These are phyloP conservation scores for Priceomyces medius DNA, from an alignment of 805 yeast genomes.

Conservation along the genomic window DNA sequence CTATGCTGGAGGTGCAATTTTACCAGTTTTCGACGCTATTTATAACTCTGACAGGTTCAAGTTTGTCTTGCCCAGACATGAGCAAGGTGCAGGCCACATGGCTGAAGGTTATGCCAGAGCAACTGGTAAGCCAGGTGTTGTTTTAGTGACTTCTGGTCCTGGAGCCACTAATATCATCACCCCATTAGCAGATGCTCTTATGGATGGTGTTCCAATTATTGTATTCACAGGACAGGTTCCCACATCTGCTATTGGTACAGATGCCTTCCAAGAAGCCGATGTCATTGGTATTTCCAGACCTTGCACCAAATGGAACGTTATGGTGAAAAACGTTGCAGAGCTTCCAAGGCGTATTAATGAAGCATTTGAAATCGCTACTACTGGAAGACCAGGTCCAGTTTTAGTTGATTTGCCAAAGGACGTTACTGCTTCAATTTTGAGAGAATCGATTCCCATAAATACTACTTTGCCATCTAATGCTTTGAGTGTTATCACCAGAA, in stretches of 20 bases:
- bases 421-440: conserved; percentile 88
- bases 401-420: conserved; percentile 97
- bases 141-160: conserved; percentile 97
- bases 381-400: conserved; percentile 98
- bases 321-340: conserved; percentile 94
- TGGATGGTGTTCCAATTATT: conserved; percentile 96
- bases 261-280: conserved; percentile 99
- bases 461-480: conserved; percentile 76
- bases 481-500: conserved; percentile 64
- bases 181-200: conserved; percentile 97
- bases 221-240: conserved; percentile 98
- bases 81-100: conserved; percentile 99
- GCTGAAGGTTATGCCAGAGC: conserved; percentile 99
- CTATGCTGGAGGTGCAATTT: conserved; percentile 98
- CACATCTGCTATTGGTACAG: conserved; percentile 94
- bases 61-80: conserved; percentile 93
- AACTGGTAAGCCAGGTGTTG: conserved; percentile 95
- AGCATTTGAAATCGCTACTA: conserved; percentile 94
- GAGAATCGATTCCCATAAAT: conserved; percentile 79
- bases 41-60: conserved; percentile 85
- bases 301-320: conserved; percentile 98
- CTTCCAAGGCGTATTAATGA: conserved; percentile 94
- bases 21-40: conserved; percentile 97
- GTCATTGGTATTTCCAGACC: conserved; percentile 95
- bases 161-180: conserved; percentile 98